These are phyloP conservation scores for Orbilia oligospora DNA, from an alignment of 2,329 filamentous ascomycete species.

Conservation along the genomic window DNA sequence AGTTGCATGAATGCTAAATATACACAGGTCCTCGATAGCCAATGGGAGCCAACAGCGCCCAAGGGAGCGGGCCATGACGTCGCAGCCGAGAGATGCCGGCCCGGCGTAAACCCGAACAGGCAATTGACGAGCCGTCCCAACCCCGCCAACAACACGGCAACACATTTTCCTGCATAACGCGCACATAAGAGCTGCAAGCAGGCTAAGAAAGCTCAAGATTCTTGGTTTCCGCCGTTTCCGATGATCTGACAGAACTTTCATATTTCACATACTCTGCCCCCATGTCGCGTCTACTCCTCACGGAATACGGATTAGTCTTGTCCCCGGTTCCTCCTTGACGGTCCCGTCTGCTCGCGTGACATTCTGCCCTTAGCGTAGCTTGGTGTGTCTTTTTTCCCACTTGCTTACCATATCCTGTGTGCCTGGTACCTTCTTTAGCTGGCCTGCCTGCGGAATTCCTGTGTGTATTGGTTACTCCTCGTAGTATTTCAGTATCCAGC, in stretches of 20 bases:
- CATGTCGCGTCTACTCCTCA: conserved; percentile 45
- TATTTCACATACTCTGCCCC: conserved; percentile 14
- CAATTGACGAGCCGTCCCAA: conserved; percentile 25
- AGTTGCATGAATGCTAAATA: conserved; percentile 7
- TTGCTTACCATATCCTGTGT: conserved; percentile 28
- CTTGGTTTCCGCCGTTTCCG: conserved; percentile 57
- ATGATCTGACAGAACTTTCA: conserved; percentile 40
- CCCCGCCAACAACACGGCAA: conserved; percentile 38
- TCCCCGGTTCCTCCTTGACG: conserved; percentile 39
- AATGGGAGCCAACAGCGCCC: conserved; percentile 24
- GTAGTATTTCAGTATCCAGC: conserved; percentile 32
- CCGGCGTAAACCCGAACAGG: conserved; percentile 25
- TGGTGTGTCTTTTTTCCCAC: conserved; percentile 17
- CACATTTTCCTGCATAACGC: conserved; percentile 26
- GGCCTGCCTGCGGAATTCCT: conserved; percentile 25
- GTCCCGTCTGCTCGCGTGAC: conserved; percentile 56
- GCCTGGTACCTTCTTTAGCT: conserved; percentile 44
- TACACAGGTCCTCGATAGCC: not conserved
- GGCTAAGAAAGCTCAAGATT: conserved; percentile 53
- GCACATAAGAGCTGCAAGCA: conserved; percentile 32
- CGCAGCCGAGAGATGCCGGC: conserved; percentile 44
- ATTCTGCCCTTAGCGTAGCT: conserved; percentile 43
- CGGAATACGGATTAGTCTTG: conserved; percentile 20
- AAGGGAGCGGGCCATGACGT: conserved; percentile 23
- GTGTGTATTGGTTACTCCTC: conserved; percentile 32